These are phyloP conservation scores for Phytopythium litorale DNA, from an alignment of 352 stramenopile species.

Conservation along the genomic window DNA sequence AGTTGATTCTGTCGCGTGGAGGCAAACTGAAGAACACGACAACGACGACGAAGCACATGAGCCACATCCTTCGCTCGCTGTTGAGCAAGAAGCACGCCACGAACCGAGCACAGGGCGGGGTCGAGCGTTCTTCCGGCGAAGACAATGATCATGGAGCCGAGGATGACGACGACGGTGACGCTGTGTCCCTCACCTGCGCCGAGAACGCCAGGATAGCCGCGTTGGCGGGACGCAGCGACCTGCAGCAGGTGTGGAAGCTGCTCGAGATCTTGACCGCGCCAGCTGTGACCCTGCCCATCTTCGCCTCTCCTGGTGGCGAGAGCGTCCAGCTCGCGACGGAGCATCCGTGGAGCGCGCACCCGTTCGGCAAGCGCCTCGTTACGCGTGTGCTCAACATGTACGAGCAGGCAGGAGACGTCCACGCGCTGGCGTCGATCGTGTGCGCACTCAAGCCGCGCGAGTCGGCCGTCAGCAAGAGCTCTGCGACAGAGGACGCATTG, in stretches of 20 bases:
- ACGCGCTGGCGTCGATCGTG: conserved; percentile 74
- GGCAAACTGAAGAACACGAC: conserved; percentile 19
- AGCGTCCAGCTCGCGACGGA: conserved; percentile 30
- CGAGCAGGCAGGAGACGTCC: conserved; percentile 71
- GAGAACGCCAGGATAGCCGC: conserved; percentile 54
- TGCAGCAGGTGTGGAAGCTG: conserved; percentile 81
- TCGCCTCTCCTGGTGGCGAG: conserved; percentile 21
- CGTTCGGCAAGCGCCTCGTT: conserved; percentile 72
- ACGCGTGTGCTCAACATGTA: conserved; percentile 78
- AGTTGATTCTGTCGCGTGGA: conserved; percentile 30
- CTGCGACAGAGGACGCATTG: background rate
- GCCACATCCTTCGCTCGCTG: conserved; percentile 9
- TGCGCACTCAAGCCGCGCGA: conserved; percentile 53
- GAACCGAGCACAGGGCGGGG: background rate
- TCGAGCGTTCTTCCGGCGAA: background rate
- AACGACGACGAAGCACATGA: conserved; percentile 8
- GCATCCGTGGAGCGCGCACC: conserved; percentile 76
- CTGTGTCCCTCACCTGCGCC: conserved; percentile 42
- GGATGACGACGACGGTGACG: conserved; percentile 1
- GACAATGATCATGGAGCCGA: background rate
- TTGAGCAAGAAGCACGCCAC: conserved; percentile 5
- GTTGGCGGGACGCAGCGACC: conserved; percentile 55
- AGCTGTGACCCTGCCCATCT: conserved; percentile 42
- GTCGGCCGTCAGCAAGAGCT: background rate
- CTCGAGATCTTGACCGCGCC: conserved; percentile 64